A percentile compares a stretch with the other conserved stretches of the same genome.
These are phyloP conservation scores for Cordyceps farinosa DNA, from an alignment of 2,329 filamentous ascomycete species.

Conservation along the genomic window DNA sequence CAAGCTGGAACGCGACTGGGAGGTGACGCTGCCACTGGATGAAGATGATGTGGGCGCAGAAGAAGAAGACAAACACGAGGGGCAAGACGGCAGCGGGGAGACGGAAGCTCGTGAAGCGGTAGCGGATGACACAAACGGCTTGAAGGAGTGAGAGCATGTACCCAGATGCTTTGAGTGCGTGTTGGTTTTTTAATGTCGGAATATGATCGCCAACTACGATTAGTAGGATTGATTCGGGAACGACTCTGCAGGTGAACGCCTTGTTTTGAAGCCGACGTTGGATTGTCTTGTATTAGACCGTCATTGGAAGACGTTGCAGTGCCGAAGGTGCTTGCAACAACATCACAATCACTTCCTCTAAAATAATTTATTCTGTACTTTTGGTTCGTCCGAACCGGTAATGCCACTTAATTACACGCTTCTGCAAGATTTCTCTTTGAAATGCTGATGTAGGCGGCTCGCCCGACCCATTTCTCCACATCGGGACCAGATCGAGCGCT, in stretches of 20 bases:
- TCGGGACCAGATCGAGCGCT: not conserved
- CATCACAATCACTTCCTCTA: too few relatives aligned
- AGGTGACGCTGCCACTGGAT: constrained; percentile 35
- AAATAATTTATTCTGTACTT: too few relatives aligned
- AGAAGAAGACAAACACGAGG: not conserved
- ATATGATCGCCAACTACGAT: too few relatives aligned
- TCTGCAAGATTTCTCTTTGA: too few relatives aligned
- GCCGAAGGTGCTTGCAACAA: too few relatives aligned
- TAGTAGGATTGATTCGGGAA: too few relatives aligned
- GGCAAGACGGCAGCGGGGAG: not conserved
- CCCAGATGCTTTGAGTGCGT: not conserved
- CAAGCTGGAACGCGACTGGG: constrained; percentile 49
- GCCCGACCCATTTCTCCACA: constrained; percentile 6
- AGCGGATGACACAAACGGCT: not conserved
- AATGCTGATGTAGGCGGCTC: not conserved
- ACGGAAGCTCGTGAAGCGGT: not conserved
- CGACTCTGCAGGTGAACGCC: too few relatives aligned
- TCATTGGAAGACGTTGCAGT: too few relatives aligned
- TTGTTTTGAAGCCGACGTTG: too few relatives aligned
- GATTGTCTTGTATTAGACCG: too few relatives aligned
- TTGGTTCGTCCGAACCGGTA: too few relatives aligned
- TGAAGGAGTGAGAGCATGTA: not conserved
- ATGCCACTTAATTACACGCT: not conserved
- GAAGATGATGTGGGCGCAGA: not conserved
- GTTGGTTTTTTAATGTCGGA: not conserved